A percentile compares a stretch with the other conserved stretches of the same genome.
Conservation (phyloP, 176 grass and related monocot species). For the Elaeis guineensis region DNA sequence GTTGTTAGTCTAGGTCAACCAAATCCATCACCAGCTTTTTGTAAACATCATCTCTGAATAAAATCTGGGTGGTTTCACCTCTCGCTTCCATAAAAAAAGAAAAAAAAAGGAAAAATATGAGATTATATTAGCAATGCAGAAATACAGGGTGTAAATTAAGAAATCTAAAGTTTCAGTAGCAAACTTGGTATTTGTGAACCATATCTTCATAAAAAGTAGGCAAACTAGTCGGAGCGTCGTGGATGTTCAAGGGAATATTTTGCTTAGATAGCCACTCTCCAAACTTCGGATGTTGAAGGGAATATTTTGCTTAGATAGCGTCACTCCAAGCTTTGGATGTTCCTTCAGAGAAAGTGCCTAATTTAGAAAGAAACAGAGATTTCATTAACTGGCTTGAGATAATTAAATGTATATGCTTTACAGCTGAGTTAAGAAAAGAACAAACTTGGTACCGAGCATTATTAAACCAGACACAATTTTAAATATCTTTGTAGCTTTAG, state of each 20-base stretch:
- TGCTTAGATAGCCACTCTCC: slow-evolving; percentile 71
- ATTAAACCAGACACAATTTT: slow-evolving; percentile 70
- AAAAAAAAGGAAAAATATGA: too few species aligned
- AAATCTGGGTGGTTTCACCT: too few species aligned
- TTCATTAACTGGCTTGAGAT: too few species aligned
- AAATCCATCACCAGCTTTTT: too few species aligned
- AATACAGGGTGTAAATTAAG: slow-evolving; percentile 2
- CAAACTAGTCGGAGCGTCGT: slow-evolving; percentile 38
- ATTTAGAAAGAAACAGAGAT: slow-evolving; percentile 27
- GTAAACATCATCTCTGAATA: too few species aligned
- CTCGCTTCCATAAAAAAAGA: too few species aligned
- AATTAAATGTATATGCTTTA: too few species aligned
- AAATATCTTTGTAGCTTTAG: slow-evolving; percentile 93
- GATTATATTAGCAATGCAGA: too few species aligned
- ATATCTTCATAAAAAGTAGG: slow-evolving; percentile 57
- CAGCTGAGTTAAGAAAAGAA: background rate
- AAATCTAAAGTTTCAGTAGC: background rate
- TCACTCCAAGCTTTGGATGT: slow-evolving; percentile 31
- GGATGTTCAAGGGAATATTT: slow-evolving; percentile 71
- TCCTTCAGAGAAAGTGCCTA: slow-evolving; percentile 53
- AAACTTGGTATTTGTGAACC: slow-evolving; percentile 67
- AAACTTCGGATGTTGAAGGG: slow-evolving; percentile 65
- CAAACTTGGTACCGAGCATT: slow-evolving; percentile 85
- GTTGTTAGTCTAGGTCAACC: too few species aligned
- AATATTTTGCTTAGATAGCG: slow-evolving; percentile 77